These are phyloP conservation scores for Circinella umbellata DNA, from an alignment of 371 early-diverging fungal species.

Conservation along the genomic window DNA sequence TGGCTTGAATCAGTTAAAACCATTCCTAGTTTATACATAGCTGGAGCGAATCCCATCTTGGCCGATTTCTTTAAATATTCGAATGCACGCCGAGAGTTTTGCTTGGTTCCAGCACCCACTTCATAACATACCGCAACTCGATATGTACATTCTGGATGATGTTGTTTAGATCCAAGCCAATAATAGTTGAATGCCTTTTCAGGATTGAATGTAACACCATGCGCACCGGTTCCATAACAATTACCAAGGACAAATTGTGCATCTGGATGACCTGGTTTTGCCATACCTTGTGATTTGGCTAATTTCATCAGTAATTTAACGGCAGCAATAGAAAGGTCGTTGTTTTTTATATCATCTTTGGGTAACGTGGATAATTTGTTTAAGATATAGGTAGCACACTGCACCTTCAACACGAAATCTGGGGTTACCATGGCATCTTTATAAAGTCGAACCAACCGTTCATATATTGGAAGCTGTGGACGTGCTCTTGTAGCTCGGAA, in stretches of 20 bases:
- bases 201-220: constrained; percentile 74
- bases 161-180: constrained; percentile 84
- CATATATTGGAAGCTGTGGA: neutral
- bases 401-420: neutral
- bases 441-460: neutral
- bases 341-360: neutral
- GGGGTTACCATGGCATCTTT: neutral
- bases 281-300: neutral
- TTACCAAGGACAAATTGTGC: constrained; percentile 89
- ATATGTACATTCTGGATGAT: constrained; percentile 87
- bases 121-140: constrained; percentile 92
- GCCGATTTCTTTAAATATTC: constrained; percentile 55
- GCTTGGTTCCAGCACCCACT: constrained; percentile 83
- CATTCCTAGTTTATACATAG: constrained; percentile 93
- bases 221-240: constrained; percentile 73
- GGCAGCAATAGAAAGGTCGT: neutral
- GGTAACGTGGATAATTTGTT: constrained; percentile 5
- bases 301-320: neutral
- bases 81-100: constrained; percentile 74
- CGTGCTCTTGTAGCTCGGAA: neutral
- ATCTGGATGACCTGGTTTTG: constrained; percentile 63
- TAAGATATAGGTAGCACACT: neutral
- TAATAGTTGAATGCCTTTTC: constrained; percentile 87
- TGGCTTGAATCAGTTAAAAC: constrained; percentile 71
- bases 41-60: constrained; percentile 52